phyloP scores from a whole-genome alignment of 768 basidiomycete genomes.

The Boletales sp. region DNA sequence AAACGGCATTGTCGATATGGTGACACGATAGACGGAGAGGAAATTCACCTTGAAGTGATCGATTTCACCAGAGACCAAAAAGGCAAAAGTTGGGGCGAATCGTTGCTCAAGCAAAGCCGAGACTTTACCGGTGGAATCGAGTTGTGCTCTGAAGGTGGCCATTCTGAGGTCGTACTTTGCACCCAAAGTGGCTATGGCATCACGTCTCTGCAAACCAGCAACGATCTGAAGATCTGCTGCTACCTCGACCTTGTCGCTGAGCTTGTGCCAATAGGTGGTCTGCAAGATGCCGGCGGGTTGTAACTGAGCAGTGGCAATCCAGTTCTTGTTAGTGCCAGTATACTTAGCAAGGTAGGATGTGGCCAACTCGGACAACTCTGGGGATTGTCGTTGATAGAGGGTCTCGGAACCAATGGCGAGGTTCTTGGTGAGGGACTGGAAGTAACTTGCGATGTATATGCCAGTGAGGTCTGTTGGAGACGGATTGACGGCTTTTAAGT shows the following conservation, averaged over 20 bases:
- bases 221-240: constrained; percentile 88
- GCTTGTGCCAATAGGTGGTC: constrained; percentile 94
- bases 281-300: constrained; percentile 81
- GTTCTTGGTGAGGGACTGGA: constrained; percentile 90
- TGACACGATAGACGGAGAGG: background rate
- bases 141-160: constrained; percentile 90
- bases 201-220: constrained; percentile 74
- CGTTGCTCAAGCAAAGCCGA: constrained; percentile 93
- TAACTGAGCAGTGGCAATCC: constrained; percentile 92
- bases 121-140: constrained; percentile 94
- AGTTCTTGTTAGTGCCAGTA: constrained; percentile 65
- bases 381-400: constrained; percentile 75
- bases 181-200: constrained; percentile 89
- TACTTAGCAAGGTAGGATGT: constrained; percentile 81
- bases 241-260: constrained; percentile 96
- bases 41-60: constrained; percentile 91
- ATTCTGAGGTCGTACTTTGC: constrained; percentile 96
- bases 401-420: constrained; percentile 86
- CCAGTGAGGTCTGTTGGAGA: constrained; percentile 84
- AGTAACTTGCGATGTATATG: constrained; percentile 86
- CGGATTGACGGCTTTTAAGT: constrained; percentile 88
- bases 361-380: constrained; percentile 64
- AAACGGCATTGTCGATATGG: background rate
- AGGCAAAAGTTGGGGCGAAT: constrained; percentile 92
- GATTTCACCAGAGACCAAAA: constrained; percentile 93